phyloP scores from a whole-genome alignment of 1,284 basidiomycete genomes.

The Ustilago tritici region DNA sequence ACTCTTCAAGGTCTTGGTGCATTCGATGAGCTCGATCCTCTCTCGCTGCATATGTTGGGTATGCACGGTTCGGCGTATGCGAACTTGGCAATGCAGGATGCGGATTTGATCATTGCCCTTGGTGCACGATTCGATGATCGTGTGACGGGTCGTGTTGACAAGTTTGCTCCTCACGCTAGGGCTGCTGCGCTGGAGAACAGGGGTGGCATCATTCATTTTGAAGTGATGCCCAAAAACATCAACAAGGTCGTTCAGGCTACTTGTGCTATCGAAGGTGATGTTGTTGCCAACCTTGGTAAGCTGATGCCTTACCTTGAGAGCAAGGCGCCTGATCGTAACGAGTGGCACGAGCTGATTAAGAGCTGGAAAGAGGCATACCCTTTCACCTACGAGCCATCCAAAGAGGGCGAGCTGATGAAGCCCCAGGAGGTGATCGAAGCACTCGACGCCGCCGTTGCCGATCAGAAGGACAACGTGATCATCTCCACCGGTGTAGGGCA shows the following conservation, averaged over 20 bases:
- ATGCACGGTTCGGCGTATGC: constrained; percentile 99
- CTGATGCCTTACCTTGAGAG: constrained; percentile 78
- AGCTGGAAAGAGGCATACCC: constrained; percentile 89
- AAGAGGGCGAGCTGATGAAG: constrained; percentile 81
- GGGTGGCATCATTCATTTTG: constrained; percentile 98
- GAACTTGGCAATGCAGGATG: constrained; percentile 96
- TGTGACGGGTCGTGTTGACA: constrained; percentile 90
- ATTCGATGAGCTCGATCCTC: constrained; percentile 87
- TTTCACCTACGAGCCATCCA: constrained; percentile 84
- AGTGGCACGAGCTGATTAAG: constrained; percentile 80
- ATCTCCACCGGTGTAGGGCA: constrained; percentile 96
- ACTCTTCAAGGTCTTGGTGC: constrained; percentile 95
- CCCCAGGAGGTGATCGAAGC: constrained; percentile 97
- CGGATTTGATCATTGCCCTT: constrained; percentile 96
- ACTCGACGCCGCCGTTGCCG: constrained; percentile 77
- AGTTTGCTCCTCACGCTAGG: constrained; percentile 89
- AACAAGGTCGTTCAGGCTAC: constrained; percentile 98
- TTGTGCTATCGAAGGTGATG: constrained; percentile 93
- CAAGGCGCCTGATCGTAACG: constrained; percentile 71
- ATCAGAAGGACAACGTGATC: constrained; percentile 87
- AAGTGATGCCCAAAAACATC: constrained; percentile 98
- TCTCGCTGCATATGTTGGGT: constrained; percentile 95
- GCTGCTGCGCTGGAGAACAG: constrained; percentile 86
- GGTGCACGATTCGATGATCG: constrained; percentile 98
- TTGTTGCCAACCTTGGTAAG: constrained; percentile 82